Evolutionary conservation across 2,329 filamentous ascomycete genomes (phyloP), one percentile per base, ranked within the genome.

Genomic region (Alternaria metachromatica): DNA sequence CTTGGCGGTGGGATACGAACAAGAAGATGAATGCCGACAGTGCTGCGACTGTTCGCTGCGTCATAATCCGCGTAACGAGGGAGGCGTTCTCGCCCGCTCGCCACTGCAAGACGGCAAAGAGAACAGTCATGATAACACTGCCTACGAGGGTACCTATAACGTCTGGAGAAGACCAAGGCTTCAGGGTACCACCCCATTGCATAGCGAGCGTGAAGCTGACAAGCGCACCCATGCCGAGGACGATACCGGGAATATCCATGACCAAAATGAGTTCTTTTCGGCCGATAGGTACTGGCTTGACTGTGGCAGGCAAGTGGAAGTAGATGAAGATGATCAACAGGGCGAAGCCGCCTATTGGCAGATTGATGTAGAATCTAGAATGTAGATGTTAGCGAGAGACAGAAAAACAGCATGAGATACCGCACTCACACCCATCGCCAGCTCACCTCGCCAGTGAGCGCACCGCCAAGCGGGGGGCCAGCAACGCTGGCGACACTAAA

Each of bases 311-410:
- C 7, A 55, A 20, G 10, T 54, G 74, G 80, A 28, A 67, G 72
- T 18, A 75, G 64, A 84, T 66, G 21, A 83, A 63, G 44, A 84
- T 79, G 13, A 77, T 70, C 2, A 76, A 65, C 20, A 75, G 75
- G 5, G 80, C 73, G 2, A 82, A 21, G 11, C 76, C 83, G 28
- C 83, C 83, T 48, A 85, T 79, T 0, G 83, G 83, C 2, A 85
- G 74, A 62, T 84, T 85, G 71, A 84, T 82, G 66, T 81, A 82
- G 65, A 82, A 81, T 66, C 64, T 66, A 45, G 21, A 45, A 11
- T 55, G 44, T 55, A 7, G 30, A 15, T 13, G 7, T 65, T 63
- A 71, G 46, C 20, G 46, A 44, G 9, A 43, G 18, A 23, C 10
- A 26, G 13, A 26, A 50, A 30, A 26, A 25, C 4, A 26, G 23